phyloP scores from a whole-genome alignment of 345 rosid species.

The Litchi chinensis region DNA sequence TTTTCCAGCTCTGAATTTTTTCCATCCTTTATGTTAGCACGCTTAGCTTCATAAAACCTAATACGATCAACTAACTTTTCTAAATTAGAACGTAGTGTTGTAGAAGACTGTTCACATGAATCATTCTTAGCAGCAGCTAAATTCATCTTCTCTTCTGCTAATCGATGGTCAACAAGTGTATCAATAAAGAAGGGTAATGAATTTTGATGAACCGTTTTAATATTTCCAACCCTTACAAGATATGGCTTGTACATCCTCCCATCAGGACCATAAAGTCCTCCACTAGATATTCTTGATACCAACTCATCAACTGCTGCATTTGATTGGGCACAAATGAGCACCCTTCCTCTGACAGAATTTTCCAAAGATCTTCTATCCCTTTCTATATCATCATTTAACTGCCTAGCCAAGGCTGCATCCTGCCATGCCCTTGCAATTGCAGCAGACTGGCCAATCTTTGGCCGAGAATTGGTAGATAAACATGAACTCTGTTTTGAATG shows the following conservation, averaged over 20 bases:
- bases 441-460: constrained; percentile 61
- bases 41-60: constrained; percentile 80
- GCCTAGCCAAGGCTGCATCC: constrained; percentile 94
- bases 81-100: constrained; percentile 63
- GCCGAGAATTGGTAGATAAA: constrained; percentile 44
- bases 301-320: constrained; percentile 99
- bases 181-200: constrained; percentile 87
- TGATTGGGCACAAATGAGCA: constrained; percentile 93
- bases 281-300: constrained; percentile 76
- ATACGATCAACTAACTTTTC: constrained; percentile 82
- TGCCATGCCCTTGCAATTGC: constrained; percentile 93
- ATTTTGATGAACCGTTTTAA: constrained; percentile 81
- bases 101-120: constrained; percentile 49
- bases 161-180: constrained; percentile 87
- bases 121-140: constrained; percentile 46
- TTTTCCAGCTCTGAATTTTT: constrained; percentile 50
- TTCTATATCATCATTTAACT: constrained; percentile 58
- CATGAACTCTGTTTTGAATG: constrained; percentile 44
- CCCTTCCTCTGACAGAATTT: constrained; percentile 66
- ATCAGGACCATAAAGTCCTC: constrained; percentile 84
- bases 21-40: constrained; percentile 72
- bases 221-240: constrained; percentile 96
- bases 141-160: constrained; percentile 69
- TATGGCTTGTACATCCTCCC: constrained; percentile 90
- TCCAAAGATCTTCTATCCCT: constrained; percentile 45